Conservation (phyloP, 345 rosid species). For the Alliaria petiolata region DNA sequence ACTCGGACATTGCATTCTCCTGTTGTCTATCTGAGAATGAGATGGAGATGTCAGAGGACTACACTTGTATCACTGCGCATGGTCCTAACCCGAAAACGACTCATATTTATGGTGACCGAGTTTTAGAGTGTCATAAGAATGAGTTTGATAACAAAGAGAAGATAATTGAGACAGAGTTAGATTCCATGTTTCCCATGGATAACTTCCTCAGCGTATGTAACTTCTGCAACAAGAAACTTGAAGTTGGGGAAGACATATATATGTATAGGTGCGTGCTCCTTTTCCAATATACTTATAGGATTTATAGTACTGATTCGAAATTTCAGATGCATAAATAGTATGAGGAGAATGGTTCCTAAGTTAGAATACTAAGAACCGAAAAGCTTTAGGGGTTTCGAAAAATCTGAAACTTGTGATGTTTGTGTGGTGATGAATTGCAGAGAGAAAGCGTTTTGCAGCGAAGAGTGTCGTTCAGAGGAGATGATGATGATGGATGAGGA, state of each 20-base stretch:
- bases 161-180: conserved; percentile 12
- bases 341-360: neutral
- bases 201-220: conserved; percentile 68
- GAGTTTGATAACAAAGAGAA: conserved; percentile 23
- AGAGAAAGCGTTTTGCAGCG: conserved; percentile 82
- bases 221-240: conserved; percentile 65
- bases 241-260: conserved; percentile 65
- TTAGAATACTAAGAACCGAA: too few species aligned
- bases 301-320: neutral
- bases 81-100: conserved; percentile 83
- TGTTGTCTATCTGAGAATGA: conserved; percentile 52
- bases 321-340: neutral
- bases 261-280: conserved; percentile 62
- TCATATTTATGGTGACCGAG: conserved; percentile 74
- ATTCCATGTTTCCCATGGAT: conserved; percentile 8
- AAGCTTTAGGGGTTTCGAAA: neutral
- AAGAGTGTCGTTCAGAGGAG: conserved; percentile 59
- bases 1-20: conserved; percentile 19
- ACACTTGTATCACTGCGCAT: conserved; percentile 75
- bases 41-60: conserved; percentile 69
- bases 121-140: conserved; percentile 54
- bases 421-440: conserved; percentile 41
- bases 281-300: neutral
- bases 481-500: conserved; percentile 59
- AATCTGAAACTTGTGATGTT: conserved; percentile 3